These are phyloP conservation scores for Pichia sp. DNA, from an alignment of 1,139 yeast species.

Conservation along the genomic window DNA sequence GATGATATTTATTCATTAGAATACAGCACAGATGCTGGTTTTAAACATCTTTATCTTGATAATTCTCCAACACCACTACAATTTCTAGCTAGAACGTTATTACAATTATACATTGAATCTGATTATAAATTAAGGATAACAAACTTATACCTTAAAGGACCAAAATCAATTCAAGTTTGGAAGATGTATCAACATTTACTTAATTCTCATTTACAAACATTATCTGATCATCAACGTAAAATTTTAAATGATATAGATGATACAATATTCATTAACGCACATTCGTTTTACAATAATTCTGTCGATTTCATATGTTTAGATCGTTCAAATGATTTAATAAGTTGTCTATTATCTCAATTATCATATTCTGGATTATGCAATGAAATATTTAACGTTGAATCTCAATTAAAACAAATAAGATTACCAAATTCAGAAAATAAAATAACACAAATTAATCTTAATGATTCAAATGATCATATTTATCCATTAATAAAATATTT, in stretches of 20 bases:
- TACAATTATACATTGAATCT: constrained; percentile 25
- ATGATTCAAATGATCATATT: constrained; percentile 15
- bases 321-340: constrained; percentile 63
- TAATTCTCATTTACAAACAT: constrained; percentile 26
- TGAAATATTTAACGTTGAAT: constrained; percentile 26
- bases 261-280: constrained; percentile 29
- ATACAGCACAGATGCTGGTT: constrained; percentile 19
- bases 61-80: constrained; percentile 31
- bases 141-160: constrained; percentile 41
- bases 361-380: constrained; percentile 65
- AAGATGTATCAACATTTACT: constrained; percentile 30
- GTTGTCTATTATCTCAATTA: constrained; percentile 69
- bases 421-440: constrained; percentile 22
- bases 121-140: constrained; percentile 37
- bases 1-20: constrained; percentile 28
- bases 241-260: constrained; percentile 29
- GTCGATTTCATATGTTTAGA: constrained; percentile 70
- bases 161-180: constrained; percentile 37
- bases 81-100: constrained; percentile 33
- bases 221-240: constrained; percentile 29
- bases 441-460: constrained; percentile 1
- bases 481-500: constrained; percentile 48
- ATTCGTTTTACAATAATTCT: constrained; percentile 33
- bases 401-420: constrained; percentile 6
- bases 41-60: constrained; percentile 21